Percentiles rank a stretch among this genome's conserved stretches.
phyloP scores from a whole-genome alignment of 306 rosid genomes.

The Rubus idaeus region DNA sequence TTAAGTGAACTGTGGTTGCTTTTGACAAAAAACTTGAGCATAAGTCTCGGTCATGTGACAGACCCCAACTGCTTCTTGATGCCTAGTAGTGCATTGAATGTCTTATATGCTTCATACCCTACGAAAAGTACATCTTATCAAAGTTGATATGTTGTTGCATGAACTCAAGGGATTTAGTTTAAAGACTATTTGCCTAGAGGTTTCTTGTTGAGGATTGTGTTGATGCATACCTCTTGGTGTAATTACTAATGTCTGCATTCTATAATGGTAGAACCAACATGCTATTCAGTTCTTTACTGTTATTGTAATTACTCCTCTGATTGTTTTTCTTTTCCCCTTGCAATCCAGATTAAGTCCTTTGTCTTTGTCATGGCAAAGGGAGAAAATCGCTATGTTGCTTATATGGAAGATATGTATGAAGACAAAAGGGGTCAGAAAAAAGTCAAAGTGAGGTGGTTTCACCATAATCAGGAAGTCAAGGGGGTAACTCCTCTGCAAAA shows the following conservation, averaged over 20 bases:
- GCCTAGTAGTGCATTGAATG: neutral
- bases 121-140: neutral
- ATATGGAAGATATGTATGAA: constrained; percentile 96
- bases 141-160: neutral
- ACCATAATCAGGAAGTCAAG: constrained; percentile 89
- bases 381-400: constrained; percentile 82
- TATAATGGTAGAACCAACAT: constrained; percentile 2
- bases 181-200: neutral
- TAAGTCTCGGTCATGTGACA: neutral
- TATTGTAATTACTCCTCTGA: constrained; percentile 13
- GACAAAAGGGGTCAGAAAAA: constrained; percentile 91
- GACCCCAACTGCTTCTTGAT: constrained; percentile 2
- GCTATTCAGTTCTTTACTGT: neutral
- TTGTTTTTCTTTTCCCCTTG: constrained; percentile 28
- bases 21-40: neutral
- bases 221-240: neutral
- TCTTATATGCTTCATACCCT: constrained; percentile 3
- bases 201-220: neutral
- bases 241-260: neutral
- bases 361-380: constrained; percentile 98
- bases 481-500: constrained; percentile 66
- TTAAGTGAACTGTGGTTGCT: neutral
- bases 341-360: constrained; percentile 78
- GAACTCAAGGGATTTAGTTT: neutral
- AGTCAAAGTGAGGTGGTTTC: constrained; percentile 99